These are phyloP conservation scores for Gnomoniopsis sp. DNA, from an alignment of 2,329 filamentous ascomycete genomes.

Conservation along the genomic window DNA sequence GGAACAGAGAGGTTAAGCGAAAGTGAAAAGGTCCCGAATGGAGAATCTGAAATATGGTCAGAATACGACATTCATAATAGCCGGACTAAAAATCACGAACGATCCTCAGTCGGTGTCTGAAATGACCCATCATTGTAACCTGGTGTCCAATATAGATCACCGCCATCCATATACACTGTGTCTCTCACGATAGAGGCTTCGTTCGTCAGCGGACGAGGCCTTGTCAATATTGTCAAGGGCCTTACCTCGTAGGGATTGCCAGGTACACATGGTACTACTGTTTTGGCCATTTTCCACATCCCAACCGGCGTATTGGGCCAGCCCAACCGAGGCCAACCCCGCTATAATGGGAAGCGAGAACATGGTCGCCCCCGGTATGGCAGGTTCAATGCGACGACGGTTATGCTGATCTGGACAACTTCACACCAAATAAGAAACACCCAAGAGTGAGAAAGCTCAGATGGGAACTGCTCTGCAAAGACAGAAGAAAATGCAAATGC, in stretches of 20 bases:
- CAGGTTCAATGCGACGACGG: conserved; percentile 17
- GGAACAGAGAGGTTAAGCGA: conserved; percentile 55
- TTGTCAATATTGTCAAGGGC: background rate
- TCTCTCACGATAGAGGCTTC: conserved; percentile 57
- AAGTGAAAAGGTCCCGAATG: conserved; percentile 47
- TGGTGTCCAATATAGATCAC: conserved; percentile 50
- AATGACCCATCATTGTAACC: conserved; percentile 43
- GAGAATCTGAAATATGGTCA: conserved; percentile 40
- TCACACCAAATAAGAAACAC: too few species aligned
- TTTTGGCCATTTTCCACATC: conserved; percentile 39
- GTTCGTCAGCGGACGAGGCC: conserved; percentile 20
- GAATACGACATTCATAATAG: background rate
- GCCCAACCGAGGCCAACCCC: conserved; percentile 25
- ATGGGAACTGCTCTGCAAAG: too few species aligned
- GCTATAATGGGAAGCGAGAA: conserved; percentile 25
- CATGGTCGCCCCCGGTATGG: conserved; percentile 28
- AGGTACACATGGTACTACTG: conserved; percentile 58
- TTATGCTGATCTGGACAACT: too few species aligned
- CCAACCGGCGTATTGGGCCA: conserved; percentile 49
- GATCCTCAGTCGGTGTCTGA: conserved; percentile 29
- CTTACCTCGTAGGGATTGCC: conserved; percentile 45
- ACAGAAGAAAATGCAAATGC: background rate
- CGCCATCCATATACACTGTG: conserved; percentile 64
- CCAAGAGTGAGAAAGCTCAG: too few species aligned
- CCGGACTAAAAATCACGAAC: conserved; percentile 33